These are phyloP conservation scores for Amanita subjunquillea DNA, from an alignment of 768 basidiomycete genomes.

Conservation along the genomic window DNA sequence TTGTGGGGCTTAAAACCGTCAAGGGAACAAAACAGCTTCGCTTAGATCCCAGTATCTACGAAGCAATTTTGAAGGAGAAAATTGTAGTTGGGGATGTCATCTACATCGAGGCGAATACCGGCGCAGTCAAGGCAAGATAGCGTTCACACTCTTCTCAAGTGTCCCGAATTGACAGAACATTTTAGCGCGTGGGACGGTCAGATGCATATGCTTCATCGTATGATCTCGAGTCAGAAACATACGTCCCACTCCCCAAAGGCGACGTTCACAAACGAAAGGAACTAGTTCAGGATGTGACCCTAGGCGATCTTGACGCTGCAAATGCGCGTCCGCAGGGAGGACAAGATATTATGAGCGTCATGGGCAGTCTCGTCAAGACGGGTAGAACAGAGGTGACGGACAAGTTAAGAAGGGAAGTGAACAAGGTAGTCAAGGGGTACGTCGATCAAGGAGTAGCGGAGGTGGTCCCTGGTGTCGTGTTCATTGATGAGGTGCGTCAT, in stretches of 20 bases:
- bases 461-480: conserved; percentile 94
- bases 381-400: conserved; percentile 96
- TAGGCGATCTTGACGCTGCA: conserved; percentile 92
- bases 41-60: conserved; percentile 91
- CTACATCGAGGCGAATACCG: conserved; percentile 88
- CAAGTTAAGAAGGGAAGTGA: conserved; percentile 89
- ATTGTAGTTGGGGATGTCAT: conserved; percentile 95
- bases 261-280: conserved; percentile 96
- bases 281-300: conserved; percentile 88
- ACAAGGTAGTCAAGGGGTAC: conserved; percentile 94
- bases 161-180: background rate
- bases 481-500: conserved; percentile 86
- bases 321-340: conserved; percentile 95
- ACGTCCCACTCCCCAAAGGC: conserved; percentile 94
- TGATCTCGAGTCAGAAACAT: conserved; percentile 96
- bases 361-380: conserved; percentile 85
- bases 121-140: conserved; percentile 79
- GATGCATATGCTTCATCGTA: conserved; percentile 97
- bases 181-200: conserved; percentile 86
- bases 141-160: background rate
- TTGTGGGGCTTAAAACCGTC: conserved; percentile 91
- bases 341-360: conserved; percentile 98
- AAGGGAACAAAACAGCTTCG: conserved; percentile 91
- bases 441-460: conserved; percentile 98
- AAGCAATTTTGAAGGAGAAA: conserved; percentile 95